Evolutionary conservation across 108 stramenopile genomes (phyloP).

Genomic region (Nitzschia palea): DNA sequence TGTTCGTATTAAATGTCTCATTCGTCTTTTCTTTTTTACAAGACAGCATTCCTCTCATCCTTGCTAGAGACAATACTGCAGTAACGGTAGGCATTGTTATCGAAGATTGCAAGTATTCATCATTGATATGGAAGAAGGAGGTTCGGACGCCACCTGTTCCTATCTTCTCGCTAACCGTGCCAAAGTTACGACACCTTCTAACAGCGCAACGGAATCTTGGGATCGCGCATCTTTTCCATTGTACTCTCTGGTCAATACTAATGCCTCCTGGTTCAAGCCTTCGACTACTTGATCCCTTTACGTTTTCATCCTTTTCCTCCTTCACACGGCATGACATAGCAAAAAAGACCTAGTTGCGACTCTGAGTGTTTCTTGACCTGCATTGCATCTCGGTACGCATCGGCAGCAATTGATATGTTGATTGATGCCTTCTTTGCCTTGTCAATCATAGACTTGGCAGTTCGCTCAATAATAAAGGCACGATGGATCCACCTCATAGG

Average conservation of each 20-base stretch:
- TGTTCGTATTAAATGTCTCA: too few relatives aligned
- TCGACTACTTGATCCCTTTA: background rate
- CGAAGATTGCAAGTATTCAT: too few relatives aligned
- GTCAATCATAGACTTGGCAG: too few relatives aligned
- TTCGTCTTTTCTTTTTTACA: too few relatives aligned
- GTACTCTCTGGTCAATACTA: conserved; percentile 26
- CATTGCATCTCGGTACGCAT: conserved; percentile 67
- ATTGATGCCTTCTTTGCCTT: conserved; percentile 51
- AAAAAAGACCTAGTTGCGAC: conserved; percentile 59
- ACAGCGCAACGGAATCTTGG: background rate
- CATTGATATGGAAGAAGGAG: too few relatives aligned
- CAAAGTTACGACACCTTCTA: conserved; percentile 21
- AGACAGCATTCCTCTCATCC: too few relatives aligned
- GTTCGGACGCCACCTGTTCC: too few relatives aligned
- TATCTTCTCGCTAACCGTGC: too few relatives aligned
- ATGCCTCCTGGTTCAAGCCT: conserved; percentile 19
- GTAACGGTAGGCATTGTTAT: too few relatives aligned
- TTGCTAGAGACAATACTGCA: too few relatives aligned
- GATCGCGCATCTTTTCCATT: background rate
- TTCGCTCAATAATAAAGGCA: too few relatives aligned
- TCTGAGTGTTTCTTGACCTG: conserved; percentile 57
- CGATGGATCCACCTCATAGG: too few relatives aligned
- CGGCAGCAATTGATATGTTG: conserved; percentile 45
- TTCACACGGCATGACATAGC: conserved; percentile 39
- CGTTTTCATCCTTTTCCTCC: background rate